Conservation (phyloP, 495 filamentous ascomycete genomes). For the Cenococcum geophilum region DNA sequence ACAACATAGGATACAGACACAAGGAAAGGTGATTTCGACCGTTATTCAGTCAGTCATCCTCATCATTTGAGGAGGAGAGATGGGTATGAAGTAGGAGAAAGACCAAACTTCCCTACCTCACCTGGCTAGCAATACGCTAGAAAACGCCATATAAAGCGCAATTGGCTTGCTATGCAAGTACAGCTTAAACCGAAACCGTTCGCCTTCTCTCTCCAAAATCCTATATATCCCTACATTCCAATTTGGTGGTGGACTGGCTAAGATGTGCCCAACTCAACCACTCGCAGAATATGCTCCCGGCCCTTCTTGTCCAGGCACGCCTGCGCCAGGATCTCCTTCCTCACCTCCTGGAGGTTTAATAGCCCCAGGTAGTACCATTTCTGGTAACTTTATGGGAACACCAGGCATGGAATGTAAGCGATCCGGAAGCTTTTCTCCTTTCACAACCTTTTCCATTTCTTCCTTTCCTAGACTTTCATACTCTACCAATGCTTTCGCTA, state of each 20-base stretch:
- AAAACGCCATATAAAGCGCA: too few relatives aligned
- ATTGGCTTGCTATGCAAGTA: too few relatives aligned
- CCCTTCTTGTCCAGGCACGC: neutral
- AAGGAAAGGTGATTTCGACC: too few relatives aligned
- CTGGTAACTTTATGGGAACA: slow-evolving; percentile 53
- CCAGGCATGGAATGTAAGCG: slow-evolving; percentile 44
- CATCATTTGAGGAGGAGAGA: too few relatives aligned
- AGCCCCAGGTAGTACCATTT: slow-evolving; percentile 22
- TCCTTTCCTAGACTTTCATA: slow-evolving; percentile 85
- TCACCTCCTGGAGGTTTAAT: neutral
- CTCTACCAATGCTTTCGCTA: slow-evolving; percentile 84
- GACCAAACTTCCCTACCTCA: too few relatives aligned
- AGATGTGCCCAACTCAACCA: neutral
- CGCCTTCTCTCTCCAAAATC: too few relatives aligned
- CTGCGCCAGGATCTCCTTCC: neutral
- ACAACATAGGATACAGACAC: too few relatives aligned
- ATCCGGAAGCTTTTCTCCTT: slow-evolving; percentile 71
- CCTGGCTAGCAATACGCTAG: too few relatives aligned
- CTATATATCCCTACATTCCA: too few relatives aligned
- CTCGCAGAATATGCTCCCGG: neutral
- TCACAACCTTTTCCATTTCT: slow-evolving; percentile 82
- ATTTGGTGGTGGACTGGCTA: neutral
- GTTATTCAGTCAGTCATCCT: too few relatives aligned
- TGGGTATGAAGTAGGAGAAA: too few relatives aligned
- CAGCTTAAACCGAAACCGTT: too few relatives aligned